Conservation (phyloP, 805 yeast genomes). For the Candida patagonica region DNA sequence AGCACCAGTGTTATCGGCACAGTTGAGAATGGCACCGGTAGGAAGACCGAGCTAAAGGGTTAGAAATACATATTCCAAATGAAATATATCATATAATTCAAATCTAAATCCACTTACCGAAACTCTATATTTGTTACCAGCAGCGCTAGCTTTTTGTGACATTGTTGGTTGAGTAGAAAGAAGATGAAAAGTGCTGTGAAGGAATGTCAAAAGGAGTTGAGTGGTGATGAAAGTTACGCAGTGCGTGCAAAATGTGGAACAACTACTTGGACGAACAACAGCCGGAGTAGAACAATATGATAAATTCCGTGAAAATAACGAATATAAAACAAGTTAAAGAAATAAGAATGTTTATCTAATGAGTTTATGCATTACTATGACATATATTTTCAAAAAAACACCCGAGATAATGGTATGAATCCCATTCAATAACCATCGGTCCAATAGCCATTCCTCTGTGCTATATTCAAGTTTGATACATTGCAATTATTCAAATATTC, state of each 20-base stretch:
- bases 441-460: no score
- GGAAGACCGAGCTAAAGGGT: conserved; percentile 86
- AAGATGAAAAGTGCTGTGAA: conserved; percentile 4
- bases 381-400: no score
- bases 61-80: no score
- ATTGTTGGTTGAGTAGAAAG: conserved; percentile 9
- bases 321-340: no score
- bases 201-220: conserved; percentile 2
- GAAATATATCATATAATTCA: no score
- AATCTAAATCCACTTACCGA: conserved; percentile 51
- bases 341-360: no score
- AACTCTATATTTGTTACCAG: conserved; percentile 99
- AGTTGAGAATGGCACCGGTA: conserved; percentile 98
- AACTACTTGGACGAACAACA: neutral
- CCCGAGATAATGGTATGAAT: no score
- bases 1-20: conserved; percentile 99
- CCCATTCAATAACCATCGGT: no score
- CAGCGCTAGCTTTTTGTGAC: conserved; percentile 54
- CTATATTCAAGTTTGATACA: no score
- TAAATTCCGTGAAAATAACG: neutral
- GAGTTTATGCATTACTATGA: no score
- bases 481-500: no score
- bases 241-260: no score
- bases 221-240: conserved; percentile 7
- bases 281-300: neutral